phyloP scores from a whole-genome alignment of 805 yeast genomes.

The Torulaspora delbrueckii region DNA sequence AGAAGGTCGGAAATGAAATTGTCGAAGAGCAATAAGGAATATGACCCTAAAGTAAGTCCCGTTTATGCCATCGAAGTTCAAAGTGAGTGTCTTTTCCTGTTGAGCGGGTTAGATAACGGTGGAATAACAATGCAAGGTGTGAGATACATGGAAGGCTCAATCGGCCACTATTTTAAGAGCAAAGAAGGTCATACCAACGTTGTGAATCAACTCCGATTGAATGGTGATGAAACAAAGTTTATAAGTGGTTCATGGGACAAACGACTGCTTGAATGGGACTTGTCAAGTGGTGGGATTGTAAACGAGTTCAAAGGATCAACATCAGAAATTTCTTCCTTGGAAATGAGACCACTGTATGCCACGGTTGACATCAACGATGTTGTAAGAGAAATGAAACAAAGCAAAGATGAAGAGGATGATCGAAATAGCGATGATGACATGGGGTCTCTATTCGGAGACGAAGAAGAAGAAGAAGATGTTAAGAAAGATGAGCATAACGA shows the following conservation, averaged over 20 bases:
- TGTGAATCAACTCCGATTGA: slow-evolving; percentile 65
- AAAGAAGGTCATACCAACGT: slow-evolving; percentile 57
- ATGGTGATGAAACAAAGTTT: slow-evolving; percentile 55
- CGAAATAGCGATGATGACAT: slow-evolving; percentile 37
- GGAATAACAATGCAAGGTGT: slow-evolving; percentile 83
- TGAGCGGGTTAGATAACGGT: slow-evolving; percentile 78
- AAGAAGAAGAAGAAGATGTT: slow-evolving; percentile 23
- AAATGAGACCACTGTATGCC: slow-evolving; percentile 57
- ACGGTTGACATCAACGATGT: slow-evolving; percentile 39
- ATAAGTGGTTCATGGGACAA: slow-evolving; percentile 92
- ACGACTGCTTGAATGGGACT: slow-evolving; percentile 75
- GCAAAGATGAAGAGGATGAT: slow-evolving; percentile 24
- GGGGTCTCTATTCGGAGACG: slow-evolving; percentile 57
- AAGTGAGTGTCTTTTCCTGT: slow-evolving; percentile 73
- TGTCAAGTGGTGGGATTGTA: slow-evolving; percentile 58
- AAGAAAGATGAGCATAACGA: slow-evolving; percentile 7
- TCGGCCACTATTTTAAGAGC: slow-evolving; percentile 67
- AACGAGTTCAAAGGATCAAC: slow-evolving; percentile 51
- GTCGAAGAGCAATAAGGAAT: slow-evolving; percentile 35
- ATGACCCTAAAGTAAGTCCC: slow-evolving; percentile 65
- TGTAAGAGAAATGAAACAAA: slow-evolving; percentile 16
- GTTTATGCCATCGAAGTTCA: slow-evolving; percentile 86
- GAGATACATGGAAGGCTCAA: slow-evolving; percentile 74
- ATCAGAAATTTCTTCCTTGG: slow-evolving; percentile 76
- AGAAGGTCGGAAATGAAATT: slow-evolving; percentile 38